Base-by-base conservation (phyloP, 2,329 filamentous ascomycete genomes). In the Sarocladium brachiariae region DNA sequence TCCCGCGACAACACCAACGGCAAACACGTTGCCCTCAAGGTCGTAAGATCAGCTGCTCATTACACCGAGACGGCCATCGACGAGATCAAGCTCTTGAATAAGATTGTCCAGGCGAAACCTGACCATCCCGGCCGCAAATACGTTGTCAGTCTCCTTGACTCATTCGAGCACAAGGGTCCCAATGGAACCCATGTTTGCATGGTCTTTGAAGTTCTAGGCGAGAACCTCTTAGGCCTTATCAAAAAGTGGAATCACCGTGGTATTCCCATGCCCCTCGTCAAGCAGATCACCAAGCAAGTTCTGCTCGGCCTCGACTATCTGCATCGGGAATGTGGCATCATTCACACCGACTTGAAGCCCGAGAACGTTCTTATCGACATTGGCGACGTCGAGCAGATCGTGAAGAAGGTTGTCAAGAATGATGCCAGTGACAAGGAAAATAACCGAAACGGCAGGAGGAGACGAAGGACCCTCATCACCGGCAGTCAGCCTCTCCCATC, bases 331-430 rank as follows among this genome's bases (percentile, higher is more conserved):
- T 99, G 93, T 70, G 93, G 93, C 64, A 97, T 99, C 71, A 96
- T 99, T 63, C 93, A 99, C 70, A 97, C 93, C 54, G 92, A 96
- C 65, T 73, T 97, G 59, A 96, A 99, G 70, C 93, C 93, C 45
- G 93, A 99, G 67, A 99, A 99, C 64, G 93, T 99, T 27, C 76
- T 99, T 57, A 97, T 99, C 65, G 93, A 99, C 71, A 97, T 99
- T 63, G 93, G 93, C 58, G 93, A 99, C 61, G 93, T 99, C 47
- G 93, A 99, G 73, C 89, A 97, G 69, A 97, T 97, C 55, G 93
- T 99, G 52, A 92, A 96, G 70, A 90, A 88, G 54, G 92, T 95
- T 56, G 92, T 99, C 51, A 92, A 96, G 69, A 88, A 84, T 55
- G 87, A 93, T 47, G 64, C 61, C 51, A 85, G 87, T 54, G 89